Percentiles rank a stretch among this genome's conserved stretches.
Conservation (phyloP, 495 filamentous ascomycete genomes). For the Schizothecium vesticola region DNA sequence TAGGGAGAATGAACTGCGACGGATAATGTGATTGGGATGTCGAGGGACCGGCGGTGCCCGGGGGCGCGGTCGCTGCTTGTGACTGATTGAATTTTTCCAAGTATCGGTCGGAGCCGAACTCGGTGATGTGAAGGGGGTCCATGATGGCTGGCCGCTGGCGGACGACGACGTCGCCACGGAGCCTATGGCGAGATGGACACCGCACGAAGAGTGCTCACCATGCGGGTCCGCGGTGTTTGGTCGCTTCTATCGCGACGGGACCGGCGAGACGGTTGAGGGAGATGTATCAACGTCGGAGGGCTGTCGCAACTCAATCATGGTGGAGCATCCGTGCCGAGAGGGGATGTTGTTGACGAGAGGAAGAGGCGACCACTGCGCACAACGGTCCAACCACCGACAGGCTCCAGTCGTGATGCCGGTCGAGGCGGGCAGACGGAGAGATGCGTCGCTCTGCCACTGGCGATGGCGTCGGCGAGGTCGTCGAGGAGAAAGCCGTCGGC, state of each 20-base stretch:
- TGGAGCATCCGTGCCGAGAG: slow-evolving; percentile 33
- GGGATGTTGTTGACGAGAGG: background rate
- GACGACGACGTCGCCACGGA: slow-evolving; percentile 15
- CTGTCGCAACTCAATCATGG: slow-evolving; percentile 43
- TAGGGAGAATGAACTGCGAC: slow-evolving; percentile 39
- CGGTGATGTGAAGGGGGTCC: slow-evolving; percentile 51
- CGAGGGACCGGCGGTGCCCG: slow-evolving; percentile 18
- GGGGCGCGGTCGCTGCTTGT: slow-evolving; percentile 25
- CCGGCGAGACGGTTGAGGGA: slow-evolving; percentile 25
- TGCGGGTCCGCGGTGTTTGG: slow-evolving; percentile 10
- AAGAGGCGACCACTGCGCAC: background rate
- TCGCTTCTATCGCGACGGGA: slow-evolving; percentile 34
- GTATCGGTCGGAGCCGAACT: slow-evolving; percentile 54
- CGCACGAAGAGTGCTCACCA: slow-evolving; percentile 13
- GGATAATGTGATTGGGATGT: slow-evolving; percentile 5
- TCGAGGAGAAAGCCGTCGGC: background rate
- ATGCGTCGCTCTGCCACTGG: background rate
- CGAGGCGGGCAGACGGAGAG: background rate
- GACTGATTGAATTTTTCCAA: slow-evolving; percentile 45
- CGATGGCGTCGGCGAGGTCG: background rate
- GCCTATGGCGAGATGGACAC: slow-evolving; percentile 19
- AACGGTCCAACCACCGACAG: background rate
- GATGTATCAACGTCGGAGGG: slow-evolving; percentile 28
- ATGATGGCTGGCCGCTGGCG: slow-evolving; percentile 28
- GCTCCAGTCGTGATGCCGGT: background rate